phyloP scores from a whole-genome alignment of 176 grass and related monocot genomes.

The Carex scoparia region DNA sequence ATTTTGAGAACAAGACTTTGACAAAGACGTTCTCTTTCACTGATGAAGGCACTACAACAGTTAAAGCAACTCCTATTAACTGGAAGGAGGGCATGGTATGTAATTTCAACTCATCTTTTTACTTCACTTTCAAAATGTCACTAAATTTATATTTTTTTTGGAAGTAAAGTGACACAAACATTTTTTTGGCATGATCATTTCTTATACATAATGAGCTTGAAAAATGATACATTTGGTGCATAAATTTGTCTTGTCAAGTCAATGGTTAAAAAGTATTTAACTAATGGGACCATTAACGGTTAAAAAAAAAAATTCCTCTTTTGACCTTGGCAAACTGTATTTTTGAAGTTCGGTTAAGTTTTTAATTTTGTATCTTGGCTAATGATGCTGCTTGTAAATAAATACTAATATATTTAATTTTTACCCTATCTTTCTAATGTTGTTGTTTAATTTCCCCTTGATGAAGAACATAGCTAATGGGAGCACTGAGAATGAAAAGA shows the following conservation, averaged over 20 bases:
- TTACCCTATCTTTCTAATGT: not conserved
- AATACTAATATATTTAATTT: not conserved
- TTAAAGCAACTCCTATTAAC: slow-evolving; percentile 64
- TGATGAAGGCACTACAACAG: slow-evolving; percentile 47
- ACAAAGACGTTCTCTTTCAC: slow-evolving; percentile 60
- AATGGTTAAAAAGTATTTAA: not conserved
- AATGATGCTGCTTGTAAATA: not conserved
- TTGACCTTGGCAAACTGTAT: not conserved
- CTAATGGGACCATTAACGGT: too few relatives aligned
- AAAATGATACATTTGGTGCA: not conserved
- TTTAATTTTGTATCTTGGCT: not conserved
- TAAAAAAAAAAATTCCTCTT: not conserved
- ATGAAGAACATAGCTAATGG: slow-evolving; percentile 74
- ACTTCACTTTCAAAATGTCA: not conserved
- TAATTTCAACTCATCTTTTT: not conserved
- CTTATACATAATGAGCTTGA: not conserved
- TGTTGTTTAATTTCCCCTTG: not conserved
- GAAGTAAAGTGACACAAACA: not conserved
- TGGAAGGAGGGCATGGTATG: slow-evolving; percentile 86
- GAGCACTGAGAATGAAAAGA: slow-evolving; percentile 30
- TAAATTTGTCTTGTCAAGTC: not conserved
- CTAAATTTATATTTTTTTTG: not conserved
- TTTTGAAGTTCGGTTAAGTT: not conserved
- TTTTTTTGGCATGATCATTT: not conserved
- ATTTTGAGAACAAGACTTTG: slow-evolving; percentile 75